phyloP scores from a whole-genome alignment of 495 filamentous ascomycete genomes.

The Neurospora africana region DNA sequence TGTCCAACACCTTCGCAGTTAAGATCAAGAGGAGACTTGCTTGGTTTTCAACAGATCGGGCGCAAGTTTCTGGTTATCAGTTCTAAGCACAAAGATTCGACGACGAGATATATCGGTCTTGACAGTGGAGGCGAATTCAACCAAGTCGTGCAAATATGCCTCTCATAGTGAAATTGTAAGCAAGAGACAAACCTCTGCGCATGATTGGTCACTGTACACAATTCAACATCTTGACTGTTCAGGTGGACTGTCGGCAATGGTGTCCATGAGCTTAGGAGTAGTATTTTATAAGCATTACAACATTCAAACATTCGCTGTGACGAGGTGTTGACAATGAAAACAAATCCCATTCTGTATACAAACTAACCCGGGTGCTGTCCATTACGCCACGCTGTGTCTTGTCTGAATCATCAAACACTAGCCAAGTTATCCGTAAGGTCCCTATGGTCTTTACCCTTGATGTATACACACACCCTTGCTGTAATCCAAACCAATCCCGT shows the following conservation, averaged over 20 bases:
- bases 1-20: not conserved
- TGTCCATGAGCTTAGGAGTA: not conserved
- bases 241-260: not conserved
- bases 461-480: not conserved
- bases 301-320: not conserved
- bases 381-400: not conserved
- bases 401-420: not conserved
- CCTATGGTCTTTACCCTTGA: not conserved
- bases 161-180: not conserved
- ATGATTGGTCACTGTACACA: not conserved
- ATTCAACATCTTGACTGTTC: not conserved
- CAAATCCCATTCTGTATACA: not conserved
- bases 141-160: not conserved
- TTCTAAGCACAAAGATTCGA: not conserved
- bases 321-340: not conserved
- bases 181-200: not conserved
- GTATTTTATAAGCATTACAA: not conserved
- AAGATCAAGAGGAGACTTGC: not conserved
- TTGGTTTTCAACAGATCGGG: not conserved
- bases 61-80: not conserved
- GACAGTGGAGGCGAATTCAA: not conserved
- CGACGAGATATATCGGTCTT: not conserved
- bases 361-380: not conserved
- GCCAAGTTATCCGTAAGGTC: not conserved
- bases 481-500: not conserved